phyloP scores from a whole-genome alignment of 169 alveolate species.

The Eimeria necatrix region DNA sequence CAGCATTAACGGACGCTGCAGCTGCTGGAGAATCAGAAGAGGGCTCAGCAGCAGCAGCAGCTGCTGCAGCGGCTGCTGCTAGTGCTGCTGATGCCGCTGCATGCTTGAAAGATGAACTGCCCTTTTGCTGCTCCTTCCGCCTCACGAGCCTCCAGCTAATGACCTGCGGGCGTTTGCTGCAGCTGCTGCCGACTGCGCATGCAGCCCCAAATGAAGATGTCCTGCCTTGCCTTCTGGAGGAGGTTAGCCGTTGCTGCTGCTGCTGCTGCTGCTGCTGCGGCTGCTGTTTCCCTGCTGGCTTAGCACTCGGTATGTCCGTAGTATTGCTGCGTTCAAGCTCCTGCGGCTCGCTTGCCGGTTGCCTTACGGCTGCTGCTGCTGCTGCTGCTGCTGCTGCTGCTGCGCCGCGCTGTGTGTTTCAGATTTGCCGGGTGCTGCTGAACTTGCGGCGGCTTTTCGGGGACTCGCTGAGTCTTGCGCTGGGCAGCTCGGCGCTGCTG shows the following conservation, averaged over 20 bases:
- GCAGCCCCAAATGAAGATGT: background rate
- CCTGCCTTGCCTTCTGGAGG: background rate
- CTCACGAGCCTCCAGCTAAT: constrained; percentile 49
- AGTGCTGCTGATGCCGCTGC: constrained; percentile 26
- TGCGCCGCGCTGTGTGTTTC: background rate
- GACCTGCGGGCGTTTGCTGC: constrained; percentile 24
- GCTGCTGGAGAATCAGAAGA: too few species aligned
- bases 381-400: constrained; percentile 3
- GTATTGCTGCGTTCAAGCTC: background rate
- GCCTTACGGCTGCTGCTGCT: background rate
- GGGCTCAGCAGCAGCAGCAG: background rate
- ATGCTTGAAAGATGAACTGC: constrained; percentile 26
- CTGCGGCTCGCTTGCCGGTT: background rate
- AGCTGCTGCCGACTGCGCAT: constrained; percentile 21
- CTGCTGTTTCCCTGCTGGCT: background rate
- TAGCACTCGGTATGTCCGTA: background rate
- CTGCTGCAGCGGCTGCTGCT: background rate
- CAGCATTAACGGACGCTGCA: background rate
- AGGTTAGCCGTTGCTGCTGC: constrained; percentile 12
- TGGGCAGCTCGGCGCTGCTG: constrained; percentile 38
- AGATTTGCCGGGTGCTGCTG: constrained; percentile 17
- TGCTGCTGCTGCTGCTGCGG: constrained; percentile 27
- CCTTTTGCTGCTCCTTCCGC: constrained; percentile 34
- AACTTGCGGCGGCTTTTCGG: constrained; percentile 4
- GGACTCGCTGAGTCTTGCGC: constrained; percentile 45